Percentiles rank a stretch among this genome's conserved stretches.
phyloP scores from a whole-genome alignment of 2,329 filamentous ascomycete species.

The Nigrospora oryzae region DNA sequence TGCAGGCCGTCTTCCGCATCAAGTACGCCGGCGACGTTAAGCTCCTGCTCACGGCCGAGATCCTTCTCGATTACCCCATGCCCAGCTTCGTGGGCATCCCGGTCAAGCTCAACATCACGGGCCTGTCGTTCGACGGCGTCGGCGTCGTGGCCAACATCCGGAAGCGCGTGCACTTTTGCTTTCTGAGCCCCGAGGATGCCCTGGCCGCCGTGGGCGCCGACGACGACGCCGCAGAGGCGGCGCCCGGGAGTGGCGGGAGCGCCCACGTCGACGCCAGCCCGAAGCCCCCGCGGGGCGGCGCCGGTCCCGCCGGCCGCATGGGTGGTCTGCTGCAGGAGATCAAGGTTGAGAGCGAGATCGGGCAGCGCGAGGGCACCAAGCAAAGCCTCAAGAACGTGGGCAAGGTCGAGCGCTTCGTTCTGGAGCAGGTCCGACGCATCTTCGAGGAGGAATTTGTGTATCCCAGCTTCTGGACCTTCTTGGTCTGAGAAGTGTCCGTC shows the following conservation, averaged over 20 bases:
- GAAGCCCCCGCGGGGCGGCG: conserved; percentile 14
- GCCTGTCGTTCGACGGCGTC: conserved; percentile 89
- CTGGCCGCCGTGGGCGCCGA: conserved; percentile 57
- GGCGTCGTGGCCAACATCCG: conserved; percentile 88
- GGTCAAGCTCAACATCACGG: conserved; percentile 89
- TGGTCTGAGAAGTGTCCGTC: conserved; percentile 48
- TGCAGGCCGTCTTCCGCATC: conserved; percentile 88
- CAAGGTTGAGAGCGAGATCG: conserved; percentile 94
- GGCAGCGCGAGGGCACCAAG: conserved; percentile 81
- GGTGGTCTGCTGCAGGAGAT: conserved; percentile 86
- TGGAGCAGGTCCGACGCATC: conserved; percentile 92
- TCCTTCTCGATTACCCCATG: conserved; percentile 96
- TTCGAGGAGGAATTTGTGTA: conserved; percentile 99
- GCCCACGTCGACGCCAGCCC: conserved; percentile 23
- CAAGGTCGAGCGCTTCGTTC: conserved; percentile 94
- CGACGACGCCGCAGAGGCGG: conserved; percentile 21
- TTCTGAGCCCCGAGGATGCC: conserved; percentile 86
- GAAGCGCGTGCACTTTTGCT: conserved; percentile 85
- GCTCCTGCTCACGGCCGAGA: conserved; percentile 86
- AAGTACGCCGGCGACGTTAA: conserved; percentile 82
- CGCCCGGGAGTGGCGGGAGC: conserved; percentile 16
- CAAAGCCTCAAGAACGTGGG: conserved; percentile 97
- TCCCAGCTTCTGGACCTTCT: conserved; percentile 96
- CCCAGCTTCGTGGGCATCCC: conserved; percentile 95
- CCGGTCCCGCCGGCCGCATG: conserved; percentile 30